A percentile compares a stretch with the other conserved stretches of the same genome.
phyloP scores from a whole-genome alignment of 2,329 filamentous ascomycete genomes.

The Beauveria scarabaeidicola region DNA sequence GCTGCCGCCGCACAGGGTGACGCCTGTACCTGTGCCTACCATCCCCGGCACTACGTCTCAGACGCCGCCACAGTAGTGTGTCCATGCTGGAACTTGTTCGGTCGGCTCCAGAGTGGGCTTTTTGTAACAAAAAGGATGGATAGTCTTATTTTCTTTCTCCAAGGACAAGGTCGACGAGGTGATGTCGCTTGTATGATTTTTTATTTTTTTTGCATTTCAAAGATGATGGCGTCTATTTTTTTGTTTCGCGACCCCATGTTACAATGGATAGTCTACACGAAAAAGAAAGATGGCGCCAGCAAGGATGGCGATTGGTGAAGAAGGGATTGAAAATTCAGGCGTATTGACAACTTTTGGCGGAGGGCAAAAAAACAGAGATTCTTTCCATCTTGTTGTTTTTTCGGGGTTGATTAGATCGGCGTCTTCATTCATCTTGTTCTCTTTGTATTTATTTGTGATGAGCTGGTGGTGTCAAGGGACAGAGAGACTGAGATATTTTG shows the following conservation, averaged over 20 bases:
- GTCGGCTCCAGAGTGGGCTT: background rate
- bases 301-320: background rate
- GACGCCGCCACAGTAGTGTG: background rate
- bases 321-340: background rate
- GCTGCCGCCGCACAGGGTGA: conserved; percentile 31
- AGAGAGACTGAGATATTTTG: background rate
- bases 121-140: conserved; percentile 2
- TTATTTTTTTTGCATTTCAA: background rate
- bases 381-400: background rate
- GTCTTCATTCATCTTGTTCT: background rate
- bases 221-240: background rate
- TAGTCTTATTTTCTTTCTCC: background rate
- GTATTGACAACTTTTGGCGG: background rate
- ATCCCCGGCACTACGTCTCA: conserved; percentile 25
- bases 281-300: background rate
- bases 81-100: background rate
- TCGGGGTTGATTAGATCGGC: background rate
- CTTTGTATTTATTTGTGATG: background rate
- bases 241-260: background rate
- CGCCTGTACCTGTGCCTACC: conserved; percentile 34
- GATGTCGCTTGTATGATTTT: background rate
- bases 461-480: background rate
- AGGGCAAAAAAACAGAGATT: background rate
- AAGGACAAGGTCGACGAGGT: background rate
- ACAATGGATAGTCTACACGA: background rate